Percentiles rank a stretch among this genome's conserved stretches.
Evolutionary conservation across 148 eudicot species (phyloP).

Genomic region (Chenopodium quinoa): DNA sequence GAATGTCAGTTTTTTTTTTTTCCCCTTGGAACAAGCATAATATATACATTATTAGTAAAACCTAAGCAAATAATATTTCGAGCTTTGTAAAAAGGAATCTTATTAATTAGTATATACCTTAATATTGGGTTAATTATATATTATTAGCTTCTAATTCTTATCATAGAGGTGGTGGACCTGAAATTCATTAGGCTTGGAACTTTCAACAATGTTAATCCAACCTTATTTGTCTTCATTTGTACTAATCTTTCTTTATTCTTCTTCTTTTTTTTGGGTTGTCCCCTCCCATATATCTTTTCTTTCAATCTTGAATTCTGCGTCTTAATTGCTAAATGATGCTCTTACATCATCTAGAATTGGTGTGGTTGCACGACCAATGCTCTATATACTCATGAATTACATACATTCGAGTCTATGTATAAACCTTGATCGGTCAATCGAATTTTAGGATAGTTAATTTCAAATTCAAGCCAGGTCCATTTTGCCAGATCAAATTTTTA

Average conservation of each 20-base stretch:
- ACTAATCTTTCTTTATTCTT: background rate
- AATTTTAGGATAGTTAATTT: no score
- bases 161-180: constrained; percentile 13
- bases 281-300: background rate
- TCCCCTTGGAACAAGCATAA: constrained; percentile 9
- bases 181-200: constrained; percentile 29
- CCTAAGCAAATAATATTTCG: background rate
- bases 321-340: constrained; percentile 13
- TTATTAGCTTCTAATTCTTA: constrained; percentile 15
- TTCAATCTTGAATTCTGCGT: constrained; percentile 12
- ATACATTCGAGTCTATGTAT: no score
- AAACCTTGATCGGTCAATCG: no score
- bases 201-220: constrained; percentile 22
- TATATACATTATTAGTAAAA: background rate
- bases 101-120: constrained; percentile 28
- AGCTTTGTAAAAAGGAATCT: constrained; percentile 35
- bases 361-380: background rate
- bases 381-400: background rate
- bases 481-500: no score
- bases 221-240: constrained; percentile 24
- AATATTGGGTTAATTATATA: background rate
- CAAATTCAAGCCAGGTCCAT: no score
- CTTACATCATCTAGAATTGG: background rate
- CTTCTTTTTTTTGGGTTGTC: background rate
- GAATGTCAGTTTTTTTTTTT: constrained; percentile 31